These are phyloP conservation scores for Raffaelea deltoideospora DNA, from an alignment of 2,329 filamentous ascomycete species.

Conservation along the genomic window DNA sequence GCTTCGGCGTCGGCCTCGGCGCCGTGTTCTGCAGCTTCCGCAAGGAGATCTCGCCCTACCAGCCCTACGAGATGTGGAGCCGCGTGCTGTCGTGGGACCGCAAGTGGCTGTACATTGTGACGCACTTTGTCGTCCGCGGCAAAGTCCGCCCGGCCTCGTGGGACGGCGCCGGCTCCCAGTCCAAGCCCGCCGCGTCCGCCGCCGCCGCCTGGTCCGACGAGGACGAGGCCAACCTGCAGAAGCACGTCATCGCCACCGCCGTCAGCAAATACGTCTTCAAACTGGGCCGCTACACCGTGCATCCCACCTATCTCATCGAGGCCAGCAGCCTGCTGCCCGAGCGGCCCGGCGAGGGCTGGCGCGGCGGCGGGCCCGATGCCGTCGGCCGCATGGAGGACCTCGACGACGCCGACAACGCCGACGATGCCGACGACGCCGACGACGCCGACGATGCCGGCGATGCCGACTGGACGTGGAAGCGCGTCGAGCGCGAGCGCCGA, in stretches of 20 bases:
- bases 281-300: conserved; percentile 66
- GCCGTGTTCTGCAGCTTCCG: conserved; percentile 61
- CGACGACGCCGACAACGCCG: conserved; percentile 23
- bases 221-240: conserved; percentile 33
- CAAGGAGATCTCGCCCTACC: conserved; percentile 54
- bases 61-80: conserved; percentile 59
- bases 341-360: conserved; percentile 49
- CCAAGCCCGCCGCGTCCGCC: conserved; percentile 1
- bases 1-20: conserved; percentile 51
- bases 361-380: conserved; percentile 19
- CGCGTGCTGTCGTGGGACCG: conserved; percentile 60
- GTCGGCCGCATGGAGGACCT: conserved; percentile 24
- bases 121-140: conserved; percentile 54
- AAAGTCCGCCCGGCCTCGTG: conserved; percentile 38
- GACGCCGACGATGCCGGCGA: conserved; percentile 19
- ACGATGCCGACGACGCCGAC: conserved; percentile 19
- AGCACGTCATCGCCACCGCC: conserved; percentile 54
- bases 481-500: conserved; percentile 37
- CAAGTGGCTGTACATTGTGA: conserved; percentile 68
- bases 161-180: conserved; percentile 23
- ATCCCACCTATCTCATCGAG: conserved; percentile 61
- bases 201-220: conserved; percentile 13
- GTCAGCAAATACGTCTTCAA: conserved; percentile 75
- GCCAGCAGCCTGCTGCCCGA: conserved; percentile 60
- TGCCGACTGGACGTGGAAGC: conserved; percentile 41